Evolutionary conservation across 768 basidiomycete genomes (phyloP), one percentile per base, ranked within the genome.

Genomic region (Xerocomellus chrysenteron): DNA sequence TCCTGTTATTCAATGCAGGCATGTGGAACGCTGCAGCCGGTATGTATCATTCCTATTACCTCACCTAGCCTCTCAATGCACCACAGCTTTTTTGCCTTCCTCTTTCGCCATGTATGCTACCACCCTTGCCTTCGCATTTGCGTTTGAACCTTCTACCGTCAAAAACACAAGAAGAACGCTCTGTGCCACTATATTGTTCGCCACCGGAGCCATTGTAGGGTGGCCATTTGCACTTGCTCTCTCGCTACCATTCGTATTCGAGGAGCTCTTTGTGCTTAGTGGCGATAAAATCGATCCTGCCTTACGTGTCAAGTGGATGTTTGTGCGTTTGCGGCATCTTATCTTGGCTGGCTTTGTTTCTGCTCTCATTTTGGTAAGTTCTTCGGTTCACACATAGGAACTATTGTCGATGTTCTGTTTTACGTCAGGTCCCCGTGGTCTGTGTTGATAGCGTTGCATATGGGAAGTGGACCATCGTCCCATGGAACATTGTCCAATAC

Each of bases 141-240:
- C 82, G 2, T 68, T 90, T 42, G 76, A 79, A 42, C 84, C 87
- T 5, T 76, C 88, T 0, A 84, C 79, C 62, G 66, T 76, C 58
- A 65, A 68, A 40, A 80, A 87, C 65, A 68, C 75, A 57, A 76
- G 75, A 45, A 79, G 88, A 35, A 86, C 88, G 11, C 69, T 88
- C 28, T 73, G 78, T 9, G 84, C 90, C 0, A 90, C 90, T 0
- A 56, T 88, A 45, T 73, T 80, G 47, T 92, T 94, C 68, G 92
- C 91, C 2, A 68, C 84, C 7, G 95, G 92, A 6, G 92, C 86
- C 2, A 82, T 98, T 48, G 82, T 98, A 35, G 97, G 96, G 6
- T 99, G 97, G 97, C 97, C 97, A 7, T 99, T 99, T 70, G 80
- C 91, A n/a, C 79, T 94, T 17, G 86, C 91, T 1, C 78, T 98